These are phyloP conservation scores for Onygenales sp. DNA, from an alignment of 2,329 filamentous ascomycete species.

Conservation along the genomic window DNA sequence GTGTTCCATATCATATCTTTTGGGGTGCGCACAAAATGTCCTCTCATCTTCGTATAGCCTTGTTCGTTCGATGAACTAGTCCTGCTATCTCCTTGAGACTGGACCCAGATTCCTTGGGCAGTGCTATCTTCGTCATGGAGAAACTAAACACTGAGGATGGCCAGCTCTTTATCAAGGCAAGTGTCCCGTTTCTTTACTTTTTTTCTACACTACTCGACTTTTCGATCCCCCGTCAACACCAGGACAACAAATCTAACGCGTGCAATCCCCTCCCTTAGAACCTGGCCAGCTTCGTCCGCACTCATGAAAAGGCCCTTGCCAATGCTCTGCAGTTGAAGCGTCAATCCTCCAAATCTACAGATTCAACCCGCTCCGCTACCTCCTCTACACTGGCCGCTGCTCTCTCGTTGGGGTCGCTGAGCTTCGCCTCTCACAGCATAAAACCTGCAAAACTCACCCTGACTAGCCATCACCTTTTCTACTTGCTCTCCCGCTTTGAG, in stretches of 20 bases:
- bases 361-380: conserved; percentile 57
- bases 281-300: conserved; percentile 90
- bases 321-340: conserved; percentile 85
- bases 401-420: conserved; percentile 75
- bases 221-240: neutral
- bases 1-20: neutral
- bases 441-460: conserved; percentile 88
- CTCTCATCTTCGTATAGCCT: conserved; percentile 1
- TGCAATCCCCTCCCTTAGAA: conserved; percentile 47
- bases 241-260: neutral
- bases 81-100: conserved; percentile 9
- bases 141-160: conserved; percentile 42
- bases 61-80: neutral
- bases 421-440: conserved; percentile 71
- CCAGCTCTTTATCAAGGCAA: conserved; percentile 40
- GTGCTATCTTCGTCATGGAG: conserved; percentile 32
- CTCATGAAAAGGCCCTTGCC: conserved; percentile 92
- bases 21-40: conserved; percentile 3
- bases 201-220: neutral
- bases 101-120: conserved; percentile 20
- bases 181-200: neutral
- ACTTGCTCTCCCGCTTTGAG: conserved; percentile 89
- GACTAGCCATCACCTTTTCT: conserved; percentile 94
- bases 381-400: conserved; percentile 68
- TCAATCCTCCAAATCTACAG: conserved; percentile 57